Evolutionary conservation across 2,329 filamentous ascomycete genomes (phyloP).

Genomic region (Beauveria scarabaeidicola): DNA sequence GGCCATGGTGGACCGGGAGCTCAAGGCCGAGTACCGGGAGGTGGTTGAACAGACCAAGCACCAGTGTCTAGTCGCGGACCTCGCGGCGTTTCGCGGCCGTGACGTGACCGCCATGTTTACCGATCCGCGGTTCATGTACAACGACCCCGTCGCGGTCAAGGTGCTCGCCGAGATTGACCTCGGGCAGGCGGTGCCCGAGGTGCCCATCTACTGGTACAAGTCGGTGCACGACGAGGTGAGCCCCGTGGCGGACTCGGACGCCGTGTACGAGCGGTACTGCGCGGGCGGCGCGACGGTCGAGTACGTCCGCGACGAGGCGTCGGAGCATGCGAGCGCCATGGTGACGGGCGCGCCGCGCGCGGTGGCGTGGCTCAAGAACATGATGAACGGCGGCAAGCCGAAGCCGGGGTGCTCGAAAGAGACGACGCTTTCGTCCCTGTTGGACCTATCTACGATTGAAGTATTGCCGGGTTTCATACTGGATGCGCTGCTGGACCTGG

Average conservation of each 20-base stretch:
- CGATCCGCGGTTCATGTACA: constrained; percentile 23
- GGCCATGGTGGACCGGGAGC: constrained; percentile 8
- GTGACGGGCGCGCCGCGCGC: constrained; percentile 12
- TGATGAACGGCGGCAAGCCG: constrained; percentile 9
- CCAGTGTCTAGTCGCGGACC: constrained; percentile 20
- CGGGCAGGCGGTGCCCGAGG: constrained; percentile 29
- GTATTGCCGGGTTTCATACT: background rate
- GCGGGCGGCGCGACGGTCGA: constrained; percentile 28
- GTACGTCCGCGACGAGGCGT: constrained; percentile 34
- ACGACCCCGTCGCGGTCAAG: constrained; percentile 17
- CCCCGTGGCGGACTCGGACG: constrained; percentile 33
- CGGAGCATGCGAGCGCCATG: constrained; percentile 25
- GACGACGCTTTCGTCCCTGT: background rate
- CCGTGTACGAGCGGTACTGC: constrained; percentile 33
- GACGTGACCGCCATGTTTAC: constrained; percentile 33
- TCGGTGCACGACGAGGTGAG: constrained; percentile 37
- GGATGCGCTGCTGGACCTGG: constrained; percentile 4
- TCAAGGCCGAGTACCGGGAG: constrained; percentile 15
- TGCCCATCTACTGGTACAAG: constrained; percentile 40
- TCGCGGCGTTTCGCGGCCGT: constrained; percentile 21
- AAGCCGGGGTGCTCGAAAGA: background rate
- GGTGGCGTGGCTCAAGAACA: constrained; percentile 13
- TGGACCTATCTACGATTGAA: background rate
- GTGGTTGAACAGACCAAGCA: constrained; percentile 20
- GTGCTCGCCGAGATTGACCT: constrained; percentile 22